These are phyloP conservation scores for Barbatosphaeria neglecta DNA, from an alignment of 495 filamentous ascomycete genomes.

Conservation along the genomic window DNA sequence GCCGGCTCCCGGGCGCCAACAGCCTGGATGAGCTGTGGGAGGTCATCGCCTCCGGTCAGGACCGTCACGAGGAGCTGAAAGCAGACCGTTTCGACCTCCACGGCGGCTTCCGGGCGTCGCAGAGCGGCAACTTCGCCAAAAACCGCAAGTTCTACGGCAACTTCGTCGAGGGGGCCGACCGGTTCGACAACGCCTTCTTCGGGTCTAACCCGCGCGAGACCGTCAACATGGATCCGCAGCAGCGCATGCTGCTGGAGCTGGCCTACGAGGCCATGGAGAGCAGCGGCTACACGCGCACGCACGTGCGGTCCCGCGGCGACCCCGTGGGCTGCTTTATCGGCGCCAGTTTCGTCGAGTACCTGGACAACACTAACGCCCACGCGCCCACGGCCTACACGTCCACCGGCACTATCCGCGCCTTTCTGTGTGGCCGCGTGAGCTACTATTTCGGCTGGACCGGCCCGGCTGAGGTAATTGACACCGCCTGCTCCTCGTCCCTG, in stretches of 20 bases:
- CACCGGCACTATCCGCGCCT: slow-evolving; percentile 15
- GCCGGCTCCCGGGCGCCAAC: slow-evolving; percentile 39
- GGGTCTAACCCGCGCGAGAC: slow-evolving; percentile 67
- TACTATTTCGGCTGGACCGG: slow-evolving; percentile 45
- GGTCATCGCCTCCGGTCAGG: neutral
- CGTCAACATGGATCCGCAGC: slow-evolving; percentile 56
- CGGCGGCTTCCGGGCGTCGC: slow-evolving; percentile 55
- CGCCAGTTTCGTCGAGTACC: slow-evolving; percentile 14
- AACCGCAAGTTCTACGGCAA: slow-evolving; percentile 43
- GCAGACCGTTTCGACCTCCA: slow-evolving; percentile 48
- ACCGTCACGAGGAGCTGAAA: slow-evolving; percentile 26
- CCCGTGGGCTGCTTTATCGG: slow-evolving; percentile 24
- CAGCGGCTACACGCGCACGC: too few species aligned
- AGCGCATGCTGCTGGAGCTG: slow-evolving; percentile 61
- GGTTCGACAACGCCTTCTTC: slow-evolving; percentile 74
- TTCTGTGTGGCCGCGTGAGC: slow-evolving; percentile 14
- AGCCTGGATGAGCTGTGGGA: slow-evolving; percentile 34
- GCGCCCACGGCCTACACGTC: slow-evolving; percentile 14
- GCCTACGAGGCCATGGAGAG: slow-evolving; percentile 76
- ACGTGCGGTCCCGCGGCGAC: neutral
- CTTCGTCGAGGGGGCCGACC: slow-evolving; percentile 50
- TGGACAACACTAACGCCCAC: slow-evolving; percentile 17
- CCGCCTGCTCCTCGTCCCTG: slow-evolving; percentile 42
- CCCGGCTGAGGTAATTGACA: slow-evolving; percentile 41
- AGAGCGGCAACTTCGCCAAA: slow-evolving; percentile 26